These are phyloP conservation scores for Boletus nobilissimus DNA, from an alignment of 1,284 basidiomycete species.

Conservation along the genomic window DNA sequence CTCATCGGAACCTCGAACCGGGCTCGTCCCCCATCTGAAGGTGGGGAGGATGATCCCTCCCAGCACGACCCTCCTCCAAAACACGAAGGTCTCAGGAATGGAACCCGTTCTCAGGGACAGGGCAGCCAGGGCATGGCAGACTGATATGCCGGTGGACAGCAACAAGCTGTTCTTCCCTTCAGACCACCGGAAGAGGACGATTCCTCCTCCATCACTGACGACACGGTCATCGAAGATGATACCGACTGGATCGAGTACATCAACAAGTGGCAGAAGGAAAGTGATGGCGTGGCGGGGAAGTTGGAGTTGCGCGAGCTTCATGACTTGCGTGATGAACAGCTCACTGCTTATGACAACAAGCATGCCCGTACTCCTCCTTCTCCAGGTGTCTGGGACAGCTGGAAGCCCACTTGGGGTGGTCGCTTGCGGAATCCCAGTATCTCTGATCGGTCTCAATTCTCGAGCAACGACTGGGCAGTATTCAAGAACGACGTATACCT, in stretches of 20 bases:
- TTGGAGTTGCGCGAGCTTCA: background rate
- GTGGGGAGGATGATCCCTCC: background rate
- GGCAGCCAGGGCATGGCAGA: background rate
- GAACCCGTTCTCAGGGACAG: background rate
- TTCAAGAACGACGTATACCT: slow-evolving; percentile 1
- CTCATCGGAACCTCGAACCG: background rate
- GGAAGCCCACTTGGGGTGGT: background rate
- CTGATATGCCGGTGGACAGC: background rate
- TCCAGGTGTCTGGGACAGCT: background rate
- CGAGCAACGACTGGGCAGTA: slow-evolving; percentile 17
- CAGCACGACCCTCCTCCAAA: background rate
- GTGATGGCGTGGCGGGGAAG: background rate
- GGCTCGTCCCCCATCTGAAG: background rate
- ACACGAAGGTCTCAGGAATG: background rate
- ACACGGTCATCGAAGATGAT: background rate
- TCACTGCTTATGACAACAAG: background rate
- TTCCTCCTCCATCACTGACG: background rate
- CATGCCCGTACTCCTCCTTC: slow-evolving; percentile 3
- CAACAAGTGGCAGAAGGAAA: background rate
- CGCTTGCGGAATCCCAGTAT: background rate
- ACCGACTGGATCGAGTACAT: background rate
- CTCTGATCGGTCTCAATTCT: slow-evolving; percentile 11
- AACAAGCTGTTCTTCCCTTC: background rate
- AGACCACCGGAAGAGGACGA: background rate
- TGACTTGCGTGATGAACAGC: background rate